Conservation (phyloP, 345 rosid genomes). For the Luvunga scandens region DNA sequence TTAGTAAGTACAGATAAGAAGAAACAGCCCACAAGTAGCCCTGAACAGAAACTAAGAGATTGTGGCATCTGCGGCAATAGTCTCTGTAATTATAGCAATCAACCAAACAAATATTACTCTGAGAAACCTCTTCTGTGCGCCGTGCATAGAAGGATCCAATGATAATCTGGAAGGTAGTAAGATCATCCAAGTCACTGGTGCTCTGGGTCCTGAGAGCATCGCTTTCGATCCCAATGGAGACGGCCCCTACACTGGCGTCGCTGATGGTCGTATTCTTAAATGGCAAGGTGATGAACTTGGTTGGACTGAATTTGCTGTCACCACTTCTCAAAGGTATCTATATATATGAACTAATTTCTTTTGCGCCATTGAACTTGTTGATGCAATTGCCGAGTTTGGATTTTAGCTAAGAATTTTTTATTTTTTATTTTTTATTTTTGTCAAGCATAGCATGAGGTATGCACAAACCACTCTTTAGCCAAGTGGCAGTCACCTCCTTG, state of each 20-base stretch:
- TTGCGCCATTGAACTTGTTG: no score
- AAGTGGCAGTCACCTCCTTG: no score
- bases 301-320: constrained; percentile 26
- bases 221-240: constrained; percentile 52
- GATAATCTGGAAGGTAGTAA: constrained; percentile 29
- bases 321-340: no score
- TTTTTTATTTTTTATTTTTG: no score
- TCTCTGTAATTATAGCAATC: constrained; percentile 20
- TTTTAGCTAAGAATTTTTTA: no score
- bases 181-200: constrained; percentile 21
- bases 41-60: constrained; percentile 23
- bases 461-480: no score
- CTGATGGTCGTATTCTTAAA: constrained; percentile 62
- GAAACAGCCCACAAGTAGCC: neutral
- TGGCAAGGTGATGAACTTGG: constrained; percentile 49
- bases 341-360: neutral
- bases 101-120: constrained; percentile 9
- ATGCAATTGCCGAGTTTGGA: no score
- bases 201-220: constrained; percentile 70
- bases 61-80: constrained; percentile 1
- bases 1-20: neutral
- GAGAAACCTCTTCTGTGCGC: constrained; percentile 31
- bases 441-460: no score
- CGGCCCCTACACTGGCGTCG: constrained; percentile 68
- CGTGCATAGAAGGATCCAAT: constrained; percentile 34